These are phyloP conservation scores for Miscanthus lutarioriparius DNA, from an alignment of 176 grass and related monocot species.

Conservation along the genomic window DNA sequence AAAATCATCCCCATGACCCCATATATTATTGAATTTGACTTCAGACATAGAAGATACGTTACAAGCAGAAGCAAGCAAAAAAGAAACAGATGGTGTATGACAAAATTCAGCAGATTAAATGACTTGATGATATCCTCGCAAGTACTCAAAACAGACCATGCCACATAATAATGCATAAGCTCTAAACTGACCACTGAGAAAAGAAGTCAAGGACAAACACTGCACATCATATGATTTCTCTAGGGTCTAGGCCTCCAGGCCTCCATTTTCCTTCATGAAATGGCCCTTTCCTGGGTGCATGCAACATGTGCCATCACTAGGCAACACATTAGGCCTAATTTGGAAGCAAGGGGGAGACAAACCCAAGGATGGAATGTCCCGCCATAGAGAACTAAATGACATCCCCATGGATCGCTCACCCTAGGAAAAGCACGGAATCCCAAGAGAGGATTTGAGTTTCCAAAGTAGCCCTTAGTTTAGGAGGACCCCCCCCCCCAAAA, in stretches of 20 bases:
- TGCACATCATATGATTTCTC: neutral
- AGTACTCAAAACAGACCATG: neutral
- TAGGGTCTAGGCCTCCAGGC: neutral
- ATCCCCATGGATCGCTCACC: neutral
- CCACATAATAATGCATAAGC: neutral
- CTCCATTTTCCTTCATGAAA: constrained; percentile 6
- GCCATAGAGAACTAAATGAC: neutral
- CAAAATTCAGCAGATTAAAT: neutral
- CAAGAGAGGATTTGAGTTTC: too few relatives aligned
- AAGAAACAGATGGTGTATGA: neutral
- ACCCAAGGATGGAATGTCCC: neutral
- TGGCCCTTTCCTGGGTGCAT: neutral
- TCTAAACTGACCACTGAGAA: neutral
- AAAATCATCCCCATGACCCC: constrained; percentile 7
- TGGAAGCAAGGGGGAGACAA: neutral
- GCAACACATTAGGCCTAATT: neutral
- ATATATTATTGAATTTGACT: too few relatives aligned
- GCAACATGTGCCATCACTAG: constrained; percentile 2
- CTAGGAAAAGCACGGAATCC: too few relatives aligned
- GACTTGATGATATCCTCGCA: constrained; percentile 8
- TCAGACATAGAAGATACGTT: neutral
- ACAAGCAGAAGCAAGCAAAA: neutral
- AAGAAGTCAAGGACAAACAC: neutral
- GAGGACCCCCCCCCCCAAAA: too few relatives aligned
- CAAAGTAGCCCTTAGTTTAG: too few relatives aligned